A percentile compares a stretch with the other conserved stretches of the same genome.
phyloP scores from a whole-genome alignment of 2,329 filamentous ascomycete genomes.

The Aspergillus amoenus region DNA sequence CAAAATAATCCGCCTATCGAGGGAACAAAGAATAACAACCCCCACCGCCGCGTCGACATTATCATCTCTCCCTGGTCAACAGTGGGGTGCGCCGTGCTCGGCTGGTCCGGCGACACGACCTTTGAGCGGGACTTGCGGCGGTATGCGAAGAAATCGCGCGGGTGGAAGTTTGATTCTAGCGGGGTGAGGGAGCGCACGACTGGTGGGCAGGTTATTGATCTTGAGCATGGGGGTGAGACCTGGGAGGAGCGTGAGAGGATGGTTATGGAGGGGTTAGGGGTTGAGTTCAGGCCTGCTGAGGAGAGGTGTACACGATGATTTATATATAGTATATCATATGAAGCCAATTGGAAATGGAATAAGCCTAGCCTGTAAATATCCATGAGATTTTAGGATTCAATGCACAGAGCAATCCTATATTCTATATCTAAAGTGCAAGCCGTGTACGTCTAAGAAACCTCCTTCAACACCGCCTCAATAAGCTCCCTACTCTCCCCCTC shows the following conservation, averaged over 20 bases:
- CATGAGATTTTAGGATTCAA: too few species aligned
- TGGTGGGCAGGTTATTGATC: slow-evolving; percentile 67
- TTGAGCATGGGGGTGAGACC: slow-evolving; percentile 57
- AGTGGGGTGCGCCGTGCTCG: slow-evolving; percentile 80
- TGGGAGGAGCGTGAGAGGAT: slow-evolving; percentile 72
- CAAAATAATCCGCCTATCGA: background rate
- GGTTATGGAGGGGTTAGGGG: slow-evolving; percentile 73
- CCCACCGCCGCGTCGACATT: slow-evolving; percentile 86
- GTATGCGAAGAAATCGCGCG: slow-evolving; percentile 71
- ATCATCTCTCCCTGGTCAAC: slow-evolving; percentile 88
- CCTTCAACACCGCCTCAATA: background rate
- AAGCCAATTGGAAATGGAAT: too few species aligned
- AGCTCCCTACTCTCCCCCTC: background rate
- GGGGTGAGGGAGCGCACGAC: slow-evolving; percentile 69
- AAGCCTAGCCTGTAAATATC: too few species aligned
- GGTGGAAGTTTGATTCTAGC: slow-evolving; percentile 87
- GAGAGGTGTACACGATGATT: slow-evolving; percentile 65
- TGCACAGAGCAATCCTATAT: background rate
- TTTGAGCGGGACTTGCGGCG: slow-evolving; percentile 83
- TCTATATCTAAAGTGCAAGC: background rate
- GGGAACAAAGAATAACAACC: slow-evolving; percentile 46
- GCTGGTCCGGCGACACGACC: slow-evolving; percentile 86
- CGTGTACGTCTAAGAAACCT: background rate
- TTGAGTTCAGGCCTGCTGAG: slow-evolving; percentile 65
- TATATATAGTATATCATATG: background rate